Base-by-base conservation (phyloP, 2,329 filamentous ascomycete genomes). In the Zymoseptoria ardabiliae region DNA sequence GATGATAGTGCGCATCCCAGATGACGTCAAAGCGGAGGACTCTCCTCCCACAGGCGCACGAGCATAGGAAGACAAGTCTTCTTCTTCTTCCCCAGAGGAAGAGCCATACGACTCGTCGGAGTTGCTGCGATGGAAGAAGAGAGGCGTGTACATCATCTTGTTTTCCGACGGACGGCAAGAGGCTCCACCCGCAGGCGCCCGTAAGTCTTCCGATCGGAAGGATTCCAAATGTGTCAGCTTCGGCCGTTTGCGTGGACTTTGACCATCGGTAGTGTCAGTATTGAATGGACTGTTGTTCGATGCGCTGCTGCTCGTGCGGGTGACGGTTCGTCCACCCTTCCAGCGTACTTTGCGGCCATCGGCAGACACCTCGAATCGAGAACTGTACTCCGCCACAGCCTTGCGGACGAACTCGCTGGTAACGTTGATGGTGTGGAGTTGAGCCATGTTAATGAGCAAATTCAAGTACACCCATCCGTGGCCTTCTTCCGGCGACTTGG, bases 381-480 rank as follows among this genome's bases (percentile, higher is more conserved):
- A 81, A 67, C 89, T 93, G 64, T 85, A 82, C 54, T 88, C 84
- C 0, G 79, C 77, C 1, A 95, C 79, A 0, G 91, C 88, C 41
- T 83, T 82, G 59, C 88, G 85, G 48, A 94, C 85, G 67, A 93
- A 93, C 25, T 87, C 85, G 0, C 86, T 81, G 0, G 90, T 91
- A 1, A 95, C 90, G 60, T 91, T 92, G 65, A 94, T 81, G 0
- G 91, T 93, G 67, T 95, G 90, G 19, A 95, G 76, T 73, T 95
- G 90, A 0, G 91, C 90, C 78, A 95, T 82, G 68, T 88, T 91
- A 70, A 87, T 86, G 1, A 95, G 79, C 0, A 95, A 75, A 66
- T 94, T 94, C 6, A 94, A 76, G 66, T 92, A 93, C 0, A 93
- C 85, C 90, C 90, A 94, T 4, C 89, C 89, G 23, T 91, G 85